phyloP scores from a whole-genome alignment of 2,329 filamentous ascomycete species.

The Colletotrichum theobromicola region DNA sequence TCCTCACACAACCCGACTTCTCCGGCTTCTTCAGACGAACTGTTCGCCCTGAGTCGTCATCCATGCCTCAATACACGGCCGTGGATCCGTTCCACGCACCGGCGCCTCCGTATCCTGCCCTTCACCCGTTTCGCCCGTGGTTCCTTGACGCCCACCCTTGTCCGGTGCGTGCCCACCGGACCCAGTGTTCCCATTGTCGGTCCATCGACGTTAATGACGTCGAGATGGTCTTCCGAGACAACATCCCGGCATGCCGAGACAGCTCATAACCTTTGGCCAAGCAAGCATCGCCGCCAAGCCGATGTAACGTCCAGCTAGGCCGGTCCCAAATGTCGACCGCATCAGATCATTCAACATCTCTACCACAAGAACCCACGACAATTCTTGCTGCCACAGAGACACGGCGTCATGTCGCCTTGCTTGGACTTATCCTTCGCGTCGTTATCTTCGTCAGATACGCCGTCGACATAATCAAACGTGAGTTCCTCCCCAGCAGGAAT shows the following conservation, averaged over 20 bases:
- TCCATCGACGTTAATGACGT: background rate
- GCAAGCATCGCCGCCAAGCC: background rate
- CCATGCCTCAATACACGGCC: background rate
- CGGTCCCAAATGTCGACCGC: background rate
- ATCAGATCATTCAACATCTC: background rate
- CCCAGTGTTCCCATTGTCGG: background rate
- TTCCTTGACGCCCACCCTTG: background rate
- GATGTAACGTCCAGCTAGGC: background rate
- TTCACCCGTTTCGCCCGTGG: background rate
- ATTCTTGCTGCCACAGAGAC: slow-evolving; percentile 67
- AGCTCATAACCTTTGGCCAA: background rate
- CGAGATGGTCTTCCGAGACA: background rate
- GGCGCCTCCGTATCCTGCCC: background rate
- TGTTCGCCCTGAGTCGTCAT: background rate
- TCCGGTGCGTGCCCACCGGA: background rate
- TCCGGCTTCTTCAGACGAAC: slow-evolving; percentile 11
- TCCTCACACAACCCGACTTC: background rate
- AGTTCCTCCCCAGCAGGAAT: slow-evolving; percentile 72
- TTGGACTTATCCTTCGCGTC: slow-evolving; percentile 55
- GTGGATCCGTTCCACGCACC: background rate
- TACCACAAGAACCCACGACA: slow-evolving; percentile 76
- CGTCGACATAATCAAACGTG: slow-evolving; percentile 81
- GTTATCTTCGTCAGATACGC: slow-evolving; percentile 55
- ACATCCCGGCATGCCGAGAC: background rate
- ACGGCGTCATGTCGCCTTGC: slow-evolving; percentile 58